A percentile compares a stretch with the other conserved stretches of the same genome.
Conservation (phyloP, 805 yeast species). For the Jamesozyma piceae region DNA sequence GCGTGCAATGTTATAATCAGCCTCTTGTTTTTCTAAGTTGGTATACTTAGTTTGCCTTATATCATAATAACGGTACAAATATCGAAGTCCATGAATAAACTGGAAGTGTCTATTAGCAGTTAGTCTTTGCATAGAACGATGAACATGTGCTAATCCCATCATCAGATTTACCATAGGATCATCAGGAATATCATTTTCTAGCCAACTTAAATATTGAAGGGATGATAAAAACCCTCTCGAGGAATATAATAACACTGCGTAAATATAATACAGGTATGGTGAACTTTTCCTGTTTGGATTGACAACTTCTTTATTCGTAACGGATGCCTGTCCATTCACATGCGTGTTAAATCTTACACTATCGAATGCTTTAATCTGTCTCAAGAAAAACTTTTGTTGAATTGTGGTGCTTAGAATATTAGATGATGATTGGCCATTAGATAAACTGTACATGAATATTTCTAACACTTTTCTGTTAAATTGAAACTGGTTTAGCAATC, state of each 20-base stretch:
- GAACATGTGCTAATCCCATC: constrained; percentile 73
- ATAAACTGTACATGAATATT: constrained; percentile 56
- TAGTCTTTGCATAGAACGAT: constrained; percentile 85
- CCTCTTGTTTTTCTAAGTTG: constrained; percentile 55
- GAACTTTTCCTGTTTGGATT: constrained; percentile 38
- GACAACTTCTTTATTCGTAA: constrained; percentile 42
- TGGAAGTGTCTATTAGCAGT: constrained; percentile 81
- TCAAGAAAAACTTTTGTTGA: constrained; percentile 79
- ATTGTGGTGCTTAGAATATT: constrained; percentile 64
- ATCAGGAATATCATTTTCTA: constrained; percentile 53
- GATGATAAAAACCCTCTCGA: constrained; percentile 79
- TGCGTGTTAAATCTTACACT: constrained; percentile 44
- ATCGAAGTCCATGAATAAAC: constrained; percentile 77
- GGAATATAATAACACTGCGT: constrained; percentile 70
- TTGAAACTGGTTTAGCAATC: constrained; percentile 57
- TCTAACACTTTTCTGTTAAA: constrained; percentile 63
- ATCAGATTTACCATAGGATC: constrained; percentile 75
- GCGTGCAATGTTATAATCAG: constrained; percentile 74
- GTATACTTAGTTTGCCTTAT: constrained; percentile 34
- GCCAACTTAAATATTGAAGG: constrained; percentile 63
- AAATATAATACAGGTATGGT: constrained; percentile 67
- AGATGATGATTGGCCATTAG: constrained; percentile 46
- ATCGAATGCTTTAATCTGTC: constrained; percentile 87
- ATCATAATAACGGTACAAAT: constrained; percentile 59
- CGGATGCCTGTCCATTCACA: constrained; percentile 72